These are phyloP conservation scores for Globisporangium viniferum DNA, from an alignment of 352 stramenopile species.

Conservation along the genomic window DNA sequence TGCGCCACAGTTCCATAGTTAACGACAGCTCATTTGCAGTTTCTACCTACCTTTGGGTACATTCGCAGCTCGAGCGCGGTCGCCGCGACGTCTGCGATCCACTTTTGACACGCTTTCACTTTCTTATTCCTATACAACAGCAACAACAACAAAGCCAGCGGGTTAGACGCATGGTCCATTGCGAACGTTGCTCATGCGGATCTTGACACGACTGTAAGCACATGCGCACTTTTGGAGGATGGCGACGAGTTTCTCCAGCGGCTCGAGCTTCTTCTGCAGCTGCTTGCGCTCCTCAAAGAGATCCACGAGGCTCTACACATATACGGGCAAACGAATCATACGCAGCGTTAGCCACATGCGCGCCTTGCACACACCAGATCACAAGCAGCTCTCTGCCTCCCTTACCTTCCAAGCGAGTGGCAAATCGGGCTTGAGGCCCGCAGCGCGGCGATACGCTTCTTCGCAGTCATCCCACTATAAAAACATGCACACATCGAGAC, in stretches of 20 bases:
- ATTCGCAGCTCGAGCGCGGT: constrained; percentile 54
- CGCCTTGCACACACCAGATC: neutral
- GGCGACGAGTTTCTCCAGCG: constrained; percentile 67
- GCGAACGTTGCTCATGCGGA: neutral
- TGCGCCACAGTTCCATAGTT: neutral
- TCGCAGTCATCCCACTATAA: constrained; percentile 68
- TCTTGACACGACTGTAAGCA: neutral
- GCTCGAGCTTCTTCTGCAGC: constrained; percentile 55
- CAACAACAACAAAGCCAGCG: neutral
- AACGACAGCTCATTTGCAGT: neutral
- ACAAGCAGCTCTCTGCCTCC: neutral
- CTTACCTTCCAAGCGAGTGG: constrained; percentile 79
- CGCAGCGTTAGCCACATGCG: neutral
- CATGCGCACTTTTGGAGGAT: constrained; percentile 59
- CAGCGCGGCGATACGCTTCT: constrained; percentile 59
- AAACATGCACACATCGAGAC: neutral
- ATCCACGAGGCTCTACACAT: constrained; percentile 65
- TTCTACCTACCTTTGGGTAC: constrained; percentile 37
- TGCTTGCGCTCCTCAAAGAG: constrained; percentile 56
- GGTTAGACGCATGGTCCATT: neutral
- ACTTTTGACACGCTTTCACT: constrained; percentile 77
- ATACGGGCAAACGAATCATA: neutral
- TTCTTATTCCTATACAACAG: constrained; percentile 53
- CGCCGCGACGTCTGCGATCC: constrained; percentile 58
- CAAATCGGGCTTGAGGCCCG: constrained; percentile 66